Conservation (phyloP, 129 eudicot species). For the Sambucus nigra region DNA sequence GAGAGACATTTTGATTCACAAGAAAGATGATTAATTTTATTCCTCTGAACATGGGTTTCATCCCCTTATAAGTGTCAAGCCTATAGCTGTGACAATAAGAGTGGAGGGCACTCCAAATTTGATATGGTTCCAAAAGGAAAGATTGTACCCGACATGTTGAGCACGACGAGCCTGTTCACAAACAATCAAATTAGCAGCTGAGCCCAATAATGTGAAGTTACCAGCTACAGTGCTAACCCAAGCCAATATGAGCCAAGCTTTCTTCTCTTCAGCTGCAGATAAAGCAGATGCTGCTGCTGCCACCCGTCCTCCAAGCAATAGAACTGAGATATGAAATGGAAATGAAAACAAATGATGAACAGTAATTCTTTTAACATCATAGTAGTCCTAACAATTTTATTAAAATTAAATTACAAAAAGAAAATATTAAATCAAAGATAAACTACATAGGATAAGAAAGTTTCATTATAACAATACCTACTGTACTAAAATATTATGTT, state of each 20-base stretch:
- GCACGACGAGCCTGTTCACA: constrained; percentile 95
- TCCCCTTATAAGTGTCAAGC: constrained; percentile 61
- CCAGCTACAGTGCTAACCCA: constrained; percentile 97
- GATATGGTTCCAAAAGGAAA: constrained; percentile 70
- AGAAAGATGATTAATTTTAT: background rate
- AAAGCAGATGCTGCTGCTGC: constrained; percentile 81
- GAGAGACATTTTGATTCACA: too few relatives aligned
- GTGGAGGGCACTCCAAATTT: constrained; percentile 92
- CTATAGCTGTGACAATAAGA: constrained; percentile 63
- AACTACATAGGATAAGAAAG: too few relatives aligned
- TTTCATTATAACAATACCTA: too few relatives aligned
- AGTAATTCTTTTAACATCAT: too few relatives aligned
- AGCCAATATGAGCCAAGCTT: constrained; percentile 84
- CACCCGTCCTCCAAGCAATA: constrained; percentile 69
- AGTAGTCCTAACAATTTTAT: too few relatives aligned
- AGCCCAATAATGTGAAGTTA: constrained; percentile 71
- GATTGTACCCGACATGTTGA: constrained; percentile 54
- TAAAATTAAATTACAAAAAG: too few relatives aligned
- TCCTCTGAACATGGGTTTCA: constrained; percentile 9
- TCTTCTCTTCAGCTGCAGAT: constrained; percentile 67
- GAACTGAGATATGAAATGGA: constrained; percentile 28
- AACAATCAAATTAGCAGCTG: constrained; percentile 90
- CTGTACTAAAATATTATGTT: too few relatives aligned
- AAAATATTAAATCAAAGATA: too few relatives aligned
- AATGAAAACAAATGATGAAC: too few relatives aligned